phyloP scores from a whole-genome alignment of 2,329 filamentous ascomycete species.

The Ophiosphaerella herpotricha region DNA sequence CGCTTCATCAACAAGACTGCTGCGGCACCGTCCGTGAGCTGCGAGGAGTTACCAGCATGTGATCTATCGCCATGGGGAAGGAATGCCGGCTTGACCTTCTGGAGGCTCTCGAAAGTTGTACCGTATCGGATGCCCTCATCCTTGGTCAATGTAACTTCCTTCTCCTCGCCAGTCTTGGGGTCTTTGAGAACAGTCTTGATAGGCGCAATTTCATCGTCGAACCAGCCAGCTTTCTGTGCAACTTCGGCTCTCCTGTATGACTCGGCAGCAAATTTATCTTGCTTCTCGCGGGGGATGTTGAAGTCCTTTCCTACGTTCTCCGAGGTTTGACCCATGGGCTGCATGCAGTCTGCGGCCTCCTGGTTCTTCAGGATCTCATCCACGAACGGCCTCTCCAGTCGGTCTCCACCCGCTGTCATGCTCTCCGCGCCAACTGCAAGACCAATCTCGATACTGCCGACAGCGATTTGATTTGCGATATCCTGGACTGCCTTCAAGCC shows the following conservation, averaged over 20 bases:
- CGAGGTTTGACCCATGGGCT: constrained; percentile 97
- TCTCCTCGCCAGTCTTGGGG: constrained; percentile 76
- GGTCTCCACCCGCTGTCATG: constrained; percentile 78
- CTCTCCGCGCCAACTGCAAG: constrained; percentile 86
- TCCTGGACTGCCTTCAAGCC: constrained; percentile 95
- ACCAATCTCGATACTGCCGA: constrained; percentile 82
- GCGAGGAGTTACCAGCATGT: constrained; percentile 91
- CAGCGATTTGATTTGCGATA: constrained; percentile 83
- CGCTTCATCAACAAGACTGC: constrained; percentile 93
- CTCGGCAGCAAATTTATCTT: constrained; percentile 86
- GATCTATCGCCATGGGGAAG: constrained; percentile 83
- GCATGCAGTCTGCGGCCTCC: constrained; percentile 82
- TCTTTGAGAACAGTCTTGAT: constrained; percentile 83
- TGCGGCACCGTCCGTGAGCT: constrained; percentile 92
- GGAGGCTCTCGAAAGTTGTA: constrained; percentile 80
- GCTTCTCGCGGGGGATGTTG: constrained; percentile 74
- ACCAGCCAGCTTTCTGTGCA: constrained; percentile 89
- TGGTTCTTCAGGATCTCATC: constrained; percentile 74
- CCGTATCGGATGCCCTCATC: constrained; percentile 92
- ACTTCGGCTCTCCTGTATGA: constrained; percentile 85
- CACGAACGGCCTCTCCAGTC: constrained; percentile 74
- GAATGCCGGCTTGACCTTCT: constrained; percentile 89
- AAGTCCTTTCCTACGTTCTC: constrained; percentile 96
- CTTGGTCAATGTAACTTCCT: constrained; percentile 76
- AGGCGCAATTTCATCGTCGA: constrained; percentile 92